Percentiles rank a stretch among this genome's conserved stretches.
These are phyloP conservation scores for Fusarium avenaceum DNA, from an alignment of 2,329 filamentous ascomycete genomes.

Conservation along the genomic window DNA sequence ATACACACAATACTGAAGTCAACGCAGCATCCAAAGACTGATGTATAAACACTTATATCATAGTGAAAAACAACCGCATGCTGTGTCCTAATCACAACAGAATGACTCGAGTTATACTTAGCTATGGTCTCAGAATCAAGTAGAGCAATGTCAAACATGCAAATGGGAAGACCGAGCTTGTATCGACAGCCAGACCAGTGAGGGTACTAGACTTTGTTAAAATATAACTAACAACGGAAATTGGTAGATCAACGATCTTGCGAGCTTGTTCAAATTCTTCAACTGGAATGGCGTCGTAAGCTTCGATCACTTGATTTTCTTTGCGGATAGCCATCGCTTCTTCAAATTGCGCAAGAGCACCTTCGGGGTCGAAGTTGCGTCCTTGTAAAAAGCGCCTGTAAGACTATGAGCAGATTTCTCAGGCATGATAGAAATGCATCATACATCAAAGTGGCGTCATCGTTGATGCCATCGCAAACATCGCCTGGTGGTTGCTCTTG, in stretches of 20 bases:
- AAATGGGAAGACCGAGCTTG: not conserved
- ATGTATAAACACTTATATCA: too few relatives aligned
- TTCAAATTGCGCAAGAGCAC: not conserved
- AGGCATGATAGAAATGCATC: rapidly evolving
- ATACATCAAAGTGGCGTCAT: not conserved
- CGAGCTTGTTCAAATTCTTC: conserved; percentile 1
- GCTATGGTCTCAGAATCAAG: not conserved
- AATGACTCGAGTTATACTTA: conserved; percentile 3
- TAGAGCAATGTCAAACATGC: not conserved
- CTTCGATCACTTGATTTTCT: not conserved
- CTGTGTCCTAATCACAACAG: not conserved
- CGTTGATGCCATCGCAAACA: not conserved
- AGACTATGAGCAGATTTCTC: rapidly evolving
- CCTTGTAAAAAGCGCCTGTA: not conserved
- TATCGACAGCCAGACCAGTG: conserved; percentile 2
- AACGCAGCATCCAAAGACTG: too few relatives aligned
- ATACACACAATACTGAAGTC: too few relatives aligned
- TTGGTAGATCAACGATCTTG: not conserved
- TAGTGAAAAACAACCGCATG: not conserved
- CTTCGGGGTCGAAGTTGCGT: not conserved
- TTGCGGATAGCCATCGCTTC: not conserved
- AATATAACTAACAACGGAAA: rapidly evolving
- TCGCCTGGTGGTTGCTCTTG: not conserved
- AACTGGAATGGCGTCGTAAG: not conserved
- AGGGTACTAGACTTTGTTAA: not conserved